Conservation (phyloP, 108 stramenopile genomes). For the Nitzschia sp. region DNA sequence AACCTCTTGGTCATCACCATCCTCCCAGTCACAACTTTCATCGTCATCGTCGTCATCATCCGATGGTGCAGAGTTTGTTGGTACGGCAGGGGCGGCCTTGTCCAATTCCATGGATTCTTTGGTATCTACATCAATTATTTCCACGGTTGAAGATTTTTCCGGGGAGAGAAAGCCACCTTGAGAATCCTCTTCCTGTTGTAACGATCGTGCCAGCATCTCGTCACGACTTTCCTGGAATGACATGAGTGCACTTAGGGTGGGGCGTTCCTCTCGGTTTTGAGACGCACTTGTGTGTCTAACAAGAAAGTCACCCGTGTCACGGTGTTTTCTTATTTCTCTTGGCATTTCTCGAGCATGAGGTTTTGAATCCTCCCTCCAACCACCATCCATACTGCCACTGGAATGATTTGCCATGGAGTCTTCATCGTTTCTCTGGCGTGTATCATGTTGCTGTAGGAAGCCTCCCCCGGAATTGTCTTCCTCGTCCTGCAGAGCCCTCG, state of each 20-base stretch:
- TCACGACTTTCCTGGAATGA: too few relatives aligned
- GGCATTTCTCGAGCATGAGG: background rate
- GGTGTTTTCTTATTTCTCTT: background rate
- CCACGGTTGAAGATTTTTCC: too few relatives aligned
- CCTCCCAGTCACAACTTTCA: slow-evolving; percentile 35
- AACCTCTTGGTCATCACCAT: slow-evolving; percentile 33
- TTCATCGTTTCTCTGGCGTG: background rate
- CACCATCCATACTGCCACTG: background rate
- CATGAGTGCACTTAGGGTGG: too few relatives aligned
- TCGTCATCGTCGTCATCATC: slow-evolving; percentile 5
- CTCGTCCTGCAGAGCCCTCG: slow-evolving; percentile 31
- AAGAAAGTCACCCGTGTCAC: background rate
- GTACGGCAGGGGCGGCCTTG: too few relatives aligned
- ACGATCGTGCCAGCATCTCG: too few relatives aligned
- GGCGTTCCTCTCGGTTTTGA: background rate
- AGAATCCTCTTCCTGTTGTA: too few relatives aligned
- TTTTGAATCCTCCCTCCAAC: background rate
- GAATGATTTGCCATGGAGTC: background rate
- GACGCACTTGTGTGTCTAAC: background rate
- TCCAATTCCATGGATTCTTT: too few relatives aligned
- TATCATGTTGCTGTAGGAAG: background rate
- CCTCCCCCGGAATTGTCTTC: slow-evolving; percentile 11
- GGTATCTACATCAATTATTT: too few relatives aligned
- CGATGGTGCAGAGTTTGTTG: background rate
- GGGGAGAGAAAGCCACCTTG: too few relatives aligned